phyloP scores from a whole-genome alignment of 1,284 basidiomycete genomes.

The Austroboletus olivaceoglutinosus region DNA sequence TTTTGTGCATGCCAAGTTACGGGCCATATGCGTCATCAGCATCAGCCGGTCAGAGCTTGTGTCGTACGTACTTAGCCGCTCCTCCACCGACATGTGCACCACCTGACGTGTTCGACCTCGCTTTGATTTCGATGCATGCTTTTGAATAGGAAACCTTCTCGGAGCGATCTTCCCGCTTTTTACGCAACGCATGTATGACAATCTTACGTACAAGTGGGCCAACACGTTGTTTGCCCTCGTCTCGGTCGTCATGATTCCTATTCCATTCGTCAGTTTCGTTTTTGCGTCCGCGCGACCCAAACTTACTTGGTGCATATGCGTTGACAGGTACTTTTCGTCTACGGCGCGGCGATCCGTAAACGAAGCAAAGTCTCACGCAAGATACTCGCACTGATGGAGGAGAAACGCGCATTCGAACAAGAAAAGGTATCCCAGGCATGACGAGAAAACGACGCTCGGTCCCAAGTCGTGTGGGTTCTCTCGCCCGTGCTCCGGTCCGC shows the following conservation, averaged over 20 bases:
- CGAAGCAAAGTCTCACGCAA: constrained; percentile 57
- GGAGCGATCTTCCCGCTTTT: constrained; percentile 65
- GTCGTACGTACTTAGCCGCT: constrained; percentile 42
- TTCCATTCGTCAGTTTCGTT: constrained; percentile 55
- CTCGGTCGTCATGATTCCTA: constrained; percentile 58
- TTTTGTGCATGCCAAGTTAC: constrained; percentile 43
- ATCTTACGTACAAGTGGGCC: constrained; percentile 67
- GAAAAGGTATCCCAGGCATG: constrained; percentile 5
- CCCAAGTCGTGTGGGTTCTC: neutral
- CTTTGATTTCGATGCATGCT: constrained; percentile 4
- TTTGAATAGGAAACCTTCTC: constrained; percentile 50
- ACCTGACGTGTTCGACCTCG: constrained; percentile 16
- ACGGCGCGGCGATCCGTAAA: constrained; percentile 59
- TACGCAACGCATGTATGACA: constrained; percentile 58
- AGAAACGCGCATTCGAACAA: neutral
- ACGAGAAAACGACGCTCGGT: neutral
- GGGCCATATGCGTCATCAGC: constrained; percentile 76
- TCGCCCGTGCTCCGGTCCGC: too few relatives aligned
- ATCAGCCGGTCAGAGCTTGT: constrained; percentile 73
- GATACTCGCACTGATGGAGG: constrained; percentile 35
- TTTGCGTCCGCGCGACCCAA: neutral
- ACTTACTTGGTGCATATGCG: neutral
- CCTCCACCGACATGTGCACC: neutral
- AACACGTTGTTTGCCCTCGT: constrained; percentile 66
- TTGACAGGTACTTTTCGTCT: constrained; percentile 53